These are phyloP conservation scores for Phytophthora cactorum DNA, from an alignment of 352 stramenopile species.

Conservation along the genomic window DNA sequence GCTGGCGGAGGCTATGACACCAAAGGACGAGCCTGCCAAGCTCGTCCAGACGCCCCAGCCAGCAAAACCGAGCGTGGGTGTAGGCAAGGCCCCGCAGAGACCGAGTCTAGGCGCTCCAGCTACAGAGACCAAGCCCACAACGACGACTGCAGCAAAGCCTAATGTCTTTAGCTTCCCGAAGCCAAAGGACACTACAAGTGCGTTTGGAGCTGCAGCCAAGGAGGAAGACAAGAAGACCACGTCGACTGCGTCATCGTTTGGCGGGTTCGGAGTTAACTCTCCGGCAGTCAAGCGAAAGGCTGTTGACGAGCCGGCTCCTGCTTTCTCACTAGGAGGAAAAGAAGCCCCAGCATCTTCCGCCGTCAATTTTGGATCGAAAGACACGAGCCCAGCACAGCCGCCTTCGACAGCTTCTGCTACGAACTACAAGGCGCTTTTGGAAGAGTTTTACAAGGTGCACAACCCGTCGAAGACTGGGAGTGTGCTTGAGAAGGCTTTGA, in stretches of 20 bases:
- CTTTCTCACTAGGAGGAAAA: constrained; percentile 44
- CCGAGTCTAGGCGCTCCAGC: constrained; percentile 40
- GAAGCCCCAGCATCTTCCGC: constrained; percentile 22
- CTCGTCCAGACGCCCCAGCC: constrained; percentile 57
- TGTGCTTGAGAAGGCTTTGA: constrained; percentile 58
- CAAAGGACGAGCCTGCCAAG: constrained; percentile 57
- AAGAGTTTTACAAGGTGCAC: constrained; percentile 72
- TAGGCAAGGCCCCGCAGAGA: constrained; percentile 47
- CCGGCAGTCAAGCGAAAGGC: constrained; percentile 28
- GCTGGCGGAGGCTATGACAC: constrained; percentile 61
- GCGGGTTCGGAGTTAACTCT: constrained; percentile 29
- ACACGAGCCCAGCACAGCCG: constrained; percentile 13
- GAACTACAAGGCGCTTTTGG: constrained; percentile 59
- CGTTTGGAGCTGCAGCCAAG: constrained; percentile 12
- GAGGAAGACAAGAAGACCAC: constrained; percentile 12
- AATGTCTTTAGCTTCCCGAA: constrained; percentile 43
- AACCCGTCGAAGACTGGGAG: constrained; percentile 54
- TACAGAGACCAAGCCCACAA: constrained; percentile 17
- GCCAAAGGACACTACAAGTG: constrained; percentile 14
- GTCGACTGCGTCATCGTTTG: constrained; percentile 13
- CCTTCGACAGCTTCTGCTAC: constrained; percentile 13
- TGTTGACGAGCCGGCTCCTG: constrained; percentile 9
- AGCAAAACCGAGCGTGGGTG: constrained; percentile 38
- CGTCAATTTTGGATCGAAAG: constrained; percentile 36
- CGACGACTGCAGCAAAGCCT: constrained; percentile 14